These are phyloP conservation scores for Jatropha podagrica DNA, from an alignment of 441 rosid genomes.

Conservation along the genomic window DNA sequence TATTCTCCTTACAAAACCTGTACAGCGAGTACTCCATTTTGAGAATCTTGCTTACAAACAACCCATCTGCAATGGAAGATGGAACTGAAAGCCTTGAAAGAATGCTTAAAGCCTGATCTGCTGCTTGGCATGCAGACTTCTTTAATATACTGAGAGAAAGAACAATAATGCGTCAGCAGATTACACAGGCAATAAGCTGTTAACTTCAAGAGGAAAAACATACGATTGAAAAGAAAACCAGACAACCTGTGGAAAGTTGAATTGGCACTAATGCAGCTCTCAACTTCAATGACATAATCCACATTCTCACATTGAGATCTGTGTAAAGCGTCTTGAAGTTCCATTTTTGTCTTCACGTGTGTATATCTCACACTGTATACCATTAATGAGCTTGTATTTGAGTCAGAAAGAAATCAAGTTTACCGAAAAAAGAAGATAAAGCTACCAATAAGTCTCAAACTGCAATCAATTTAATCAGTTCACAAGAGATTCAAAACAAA, in stretches of 20 bases:
- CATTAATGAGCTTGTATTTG: conserved; percentile 18
- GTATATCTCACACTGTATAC: conserved; percentile 73
- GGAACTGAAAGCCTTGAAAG: conserved; percentile 45
- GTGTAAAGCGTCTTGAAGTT: conserved; percentile 69
- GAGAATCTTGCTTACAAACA: conserved; percentile 42
- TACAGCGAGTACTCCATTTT: conserved; percentile 67
- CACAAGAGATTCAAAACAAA: not conserved
- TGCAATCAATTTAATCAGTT: conserved; percentile 26
- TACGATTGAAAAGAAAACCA: conserved; percentile 11
- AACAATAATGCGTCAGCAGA: conserved; percentile 33
- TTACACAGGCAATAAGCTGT: conserved; percentile 11
- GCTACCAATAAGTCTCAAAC: conserved; percentile 40
- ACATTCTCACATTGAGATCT: conserved; percentile 43
- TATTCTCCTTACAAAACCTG: conserved; percentile 38
- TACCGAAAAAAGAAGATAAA: not conserved
- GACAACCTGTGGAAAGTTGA: conserved; percentile 76
- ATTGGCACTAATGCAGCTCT: conserved; percentile 74
- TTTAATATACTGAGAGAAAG: conserved; percentile 53
- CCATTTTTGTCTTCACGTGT: conserved; percentile 64
- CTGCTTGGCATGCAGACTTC: conserved; percentile 63
- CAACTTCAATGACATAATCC: conserved; percentile 83
- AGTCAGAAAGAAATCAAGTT: not conserved
- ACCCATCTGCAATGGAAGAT: conserved; percentile 35
- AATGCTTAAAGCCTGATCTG: conserved; percentile 45
- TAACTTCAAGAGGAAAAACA: conserved; percentile 1